These are phyloP conservation scores for Trypanosoma theileri DNA, from an alignment of 208 protist species.

Conservation along the genomic window DNA sequence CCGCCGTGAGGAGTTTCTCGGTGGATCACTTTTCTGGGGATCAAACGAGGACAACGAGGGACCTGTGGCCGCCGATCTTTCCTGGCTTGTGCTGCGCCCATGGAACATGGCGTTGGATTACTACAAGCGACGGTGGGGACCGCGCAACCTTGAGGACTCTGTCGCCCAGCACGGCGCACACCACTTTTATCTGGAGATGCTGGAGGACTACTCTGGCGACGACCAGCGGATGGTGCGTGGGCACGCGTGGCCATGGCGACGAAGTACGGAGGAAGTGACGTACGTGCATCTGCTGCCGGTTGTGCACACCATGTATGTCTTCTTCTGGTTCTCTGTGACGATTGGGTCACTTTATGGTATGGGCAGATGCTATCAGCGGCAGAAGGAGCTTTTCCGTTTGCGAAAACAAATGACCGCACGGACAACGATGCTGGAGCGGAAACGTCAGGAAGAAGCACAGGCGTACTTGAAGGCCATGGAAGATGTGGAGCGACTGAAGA, in stretches of 20 bases:
- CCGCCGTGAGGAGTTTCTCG: conserved; percentile 74
- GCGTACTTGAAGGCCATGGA: conserved; percentile 60
- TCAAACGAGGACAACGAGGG: conserved; percentile 65
- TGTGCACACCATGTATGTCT: conserved; percentile 86
- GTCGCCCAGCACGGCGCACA: conserved; percentile 58
- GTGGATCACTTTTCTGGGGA: conserved; percentile 51
- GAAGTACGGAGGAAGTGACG: conserved; percentile 74
- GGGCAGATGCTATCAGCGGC: conserved; percentile 68
- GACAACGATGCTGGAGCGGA: conserved; percentile 52
- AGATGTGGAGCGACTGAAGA: conserved; percentile 64
- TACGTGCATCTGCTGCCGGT: conserved; percentile 84
- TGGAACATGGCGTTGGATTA: conserved; percentile 75
- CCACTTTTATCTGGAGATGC: conserved; percentile 87
- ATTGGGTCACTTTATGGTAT: conserved; percentile 79
- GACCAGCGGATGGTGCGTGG: conserved; percentile 84
- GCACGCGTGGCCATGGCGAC: conserved; percentile 72
- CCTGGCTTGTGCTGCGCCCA: conserved; percentile 77
- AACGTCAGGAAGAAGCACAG: conserved; percentile 68
- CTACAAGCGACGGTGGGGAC: conserved; percentile 71
- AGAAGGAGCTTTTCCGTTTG: conserved; percentile 69
- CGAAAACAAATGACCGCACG: conserved; percentile 50
- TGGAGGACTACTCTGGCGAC: conserved; percentile 86
- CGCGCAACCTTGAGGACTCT: conserved; percentile 25
- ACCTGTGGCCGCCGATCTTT: conserved; percentile 69
- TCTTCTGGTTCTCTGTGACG: conserved; percentile 85